Percentiles rank a stretch among this genome's conserved stretches.
These are phyloP conservation scores for Tylopilus sp. DNA, from an alignment of 768 basidiomycete species.

Conservation along the genomic window DNA sequence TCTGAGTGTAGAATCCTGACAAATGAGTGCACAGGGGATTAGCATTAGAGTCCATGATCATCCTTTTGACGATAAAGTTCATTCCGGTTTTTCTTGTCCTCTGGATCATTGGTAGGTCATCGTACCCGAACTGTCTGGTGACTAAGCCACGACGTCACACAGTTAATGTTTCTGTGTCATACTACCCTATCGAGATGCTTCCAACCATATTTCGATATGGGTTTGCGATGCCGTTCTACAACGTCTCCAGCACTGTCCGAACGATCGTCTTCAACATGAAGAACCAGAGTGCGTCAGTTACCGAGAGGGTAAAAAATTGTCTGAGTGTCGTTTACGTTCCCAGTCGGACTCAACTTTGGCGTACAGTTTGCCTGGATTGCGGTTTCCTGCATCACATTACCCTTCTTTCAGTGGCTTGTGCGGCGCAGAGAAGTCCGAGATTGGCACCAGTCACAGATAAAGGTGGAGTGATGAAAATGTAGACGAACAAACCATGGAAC, in stretches of 20 bases:
- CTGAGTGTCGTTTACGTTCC: slow-evolving; percentile 1
- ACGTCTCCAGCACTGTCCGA: slow-evolving; percentile 58
- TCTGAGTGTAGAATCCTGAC: not conserved
- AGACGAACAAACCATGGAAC: not conserved
- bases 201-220: slow-evolving; percentile 63
- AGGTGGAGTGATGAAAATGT: not conserved
- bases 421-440: slow-evolving; percentile 27
- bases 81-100: slow-evolving; percentile 59
- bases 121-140: not conserved
- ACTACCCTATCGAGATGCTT: slow-evolving; percentile 56
- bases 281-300: slow-evolving; percentile 45
- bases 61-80: slow-evolving; percentile 49
- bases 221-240: slow-evolving; percentile 70
- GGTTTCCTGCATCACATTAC: slow-evolving; percentile 52
- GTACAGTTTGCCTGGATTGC: slow-evolving; percentile 54
- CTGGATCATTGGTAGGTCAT: slow-evolving; percentile 56
- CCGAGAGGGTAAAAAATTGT: not conserved
- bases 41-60: slow-evolving; percentile 57
- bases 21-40: slow-evolving; percentile 44
- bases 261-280: slow-evolving; percentile 64
- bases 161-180: slow-evolving; percentile 58
- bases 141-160: not conserved
- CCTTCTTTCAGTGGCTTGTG: slow-evolving; percentile 45
- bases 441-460: slow-evolving; percentile 16
- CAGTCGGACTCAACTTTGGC: slow-evolving; percentile 63